These are phyloP conservation scores for Tetratostichococcus sp. DNA, from an alignment of 139 green algal species.

Conservation along the genomic window DNA sequence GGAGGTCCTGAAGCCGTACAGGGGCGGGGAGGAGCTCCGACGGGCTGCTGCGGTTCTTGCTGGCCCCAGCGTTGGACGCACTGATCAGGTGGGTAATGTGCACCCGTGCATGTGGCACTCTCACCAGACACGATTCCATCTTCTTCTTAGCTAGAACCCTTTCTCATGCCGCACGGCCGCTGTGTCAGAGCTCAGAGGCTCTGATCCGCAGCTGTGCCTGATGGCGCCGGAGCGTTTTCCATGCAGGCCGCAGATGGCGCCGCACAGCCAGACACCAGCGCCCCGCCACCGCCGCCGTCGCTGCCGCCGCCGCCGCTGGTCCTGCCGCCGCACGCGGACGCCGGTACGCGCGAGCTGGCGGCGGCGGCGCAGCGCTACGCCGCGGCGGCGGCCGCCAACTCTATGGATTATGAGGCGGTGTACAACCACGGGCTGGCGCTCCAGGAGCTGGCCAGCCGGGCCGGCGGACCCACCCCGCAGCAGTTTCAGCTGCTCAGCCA, in stretches of 20 bases:
- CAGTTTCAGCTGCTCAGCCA: conserved; percentile 38
- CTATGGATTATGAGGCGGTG: conserved; percentile 42
- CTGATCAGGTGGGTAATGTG: background rate
- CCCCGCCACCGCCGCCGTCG: background rate
- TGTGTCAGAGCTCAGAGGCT: no score
- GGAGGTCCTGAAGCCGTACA: conserved; percentile 41
- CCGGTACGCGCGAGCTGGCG: conserved; percentile 40
- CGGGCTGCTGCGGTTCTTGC: conserved; percentile 43
- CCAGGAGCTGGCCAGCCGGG: conserved; percentile 51
- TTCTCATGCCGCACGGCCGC: no score
- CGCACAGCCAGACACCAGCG: background rate
- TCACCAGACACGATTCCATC: no score
- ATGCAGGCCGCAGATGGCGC: background rate
- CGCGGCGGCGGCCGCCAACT: background rate
- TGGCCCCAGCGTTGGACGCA: conserved; percentile 16
- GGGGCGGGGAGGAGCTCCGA: conserved; percentile 55
- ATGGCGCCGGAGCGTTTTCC: background rate
- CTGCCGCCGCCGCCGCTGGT: background rate
- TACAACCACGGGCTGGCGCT: conserved; percentile 71
- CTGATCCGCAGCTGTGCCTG: no score
- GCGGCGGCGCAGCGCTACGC: conserved; percentile 45
- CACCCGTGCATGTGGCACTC: no score
- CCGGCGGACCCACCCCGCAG: background rate
- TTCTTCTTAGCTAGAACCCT: no score
- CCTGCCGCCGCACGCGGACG: conserved; percentile 22